These are phyloP conservation scores for Penicillium sp. DNA, from an alignment of 2,329 filamentous ascomycete species.

Conservation along the genomic window DNA sequence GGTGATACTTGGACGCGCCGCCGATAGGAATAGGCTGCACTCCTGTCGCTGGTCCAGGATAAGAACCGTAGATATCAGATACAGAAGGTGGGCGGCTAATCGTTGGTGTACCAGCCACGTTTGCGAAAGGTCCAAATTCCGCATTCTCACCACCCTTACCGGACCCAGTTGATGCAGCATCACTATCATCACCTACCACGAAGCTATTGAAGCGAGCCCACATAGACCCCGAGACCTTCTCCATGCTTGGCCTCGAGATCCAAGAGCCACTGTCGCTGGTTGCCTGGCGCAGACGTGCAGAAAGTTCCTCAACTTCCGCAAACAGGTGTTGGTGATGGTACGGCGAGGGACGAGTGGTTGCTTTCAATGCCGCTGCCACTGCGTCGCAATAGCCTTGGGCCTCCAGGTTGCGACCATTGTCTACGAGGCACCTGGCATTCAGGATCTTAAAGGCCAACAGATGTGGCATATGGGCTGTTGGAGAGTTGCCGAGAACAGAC, in stretches of 20 bases:
- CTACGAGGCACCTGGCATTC: slow-evolving; percentile 78
- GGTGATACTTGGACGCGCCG: slow-evolving; percentile 43
- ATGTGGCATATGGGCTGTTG: slow-evolving; percentile 67
- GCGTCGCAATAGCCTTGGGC: slow-evolving; percentile 89
- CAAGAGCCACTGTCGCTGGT: slow-evolving; percentile 80
- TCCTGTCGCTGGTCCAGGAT: slow-evolving; percentile 37
- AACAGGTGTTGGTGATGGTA: slow-evolving; percentile 81
- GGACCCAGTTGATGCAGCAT: slow-evolving; percentile 58
- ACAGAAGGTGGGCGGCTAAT: slow-evolving; percentile 71
- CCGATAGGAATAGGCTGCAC: slow-evolving; percentile 32
- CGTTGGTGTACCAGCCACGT: slow-evolving; percentile 70
- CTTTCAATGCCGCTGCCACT: slow-evolving; percentile 70
- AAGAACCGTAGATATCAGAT: slow-evolving; percentile 71
- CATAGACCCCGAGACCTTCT: slow-evolving; percentile 87
- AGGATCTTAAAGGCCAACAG: slow-evolving; percentile 88
- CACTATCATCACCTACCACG: slow-evolving; percentile 83
- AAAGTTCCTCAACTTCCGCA: slow-evolving; percentile 75
- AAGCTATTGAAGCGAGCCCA: slow-evolving; percentile 96
- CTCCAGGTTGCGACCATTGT: slow-evolving; percentile 76
- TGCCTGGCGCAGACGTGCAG: slow-evolving; percentile 76
- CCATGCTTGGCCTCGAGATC: slow-evolving; percentile 94
- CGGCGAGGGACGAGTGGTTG: slow-evolving; percentile 77
- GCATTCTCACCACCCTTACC: slow-evolving; percentile 52
- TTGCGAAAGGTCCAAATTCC: slow-evolving; percentile 76
- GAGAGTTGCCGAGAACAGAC: slow-evolving; percentile 62